These are phyloP conservation scores for Pseudogymnoascus sp. DNA, from an alignment of 2,329 filamentous ascomycete genomes.

Conservation along the genomic window DNA sequence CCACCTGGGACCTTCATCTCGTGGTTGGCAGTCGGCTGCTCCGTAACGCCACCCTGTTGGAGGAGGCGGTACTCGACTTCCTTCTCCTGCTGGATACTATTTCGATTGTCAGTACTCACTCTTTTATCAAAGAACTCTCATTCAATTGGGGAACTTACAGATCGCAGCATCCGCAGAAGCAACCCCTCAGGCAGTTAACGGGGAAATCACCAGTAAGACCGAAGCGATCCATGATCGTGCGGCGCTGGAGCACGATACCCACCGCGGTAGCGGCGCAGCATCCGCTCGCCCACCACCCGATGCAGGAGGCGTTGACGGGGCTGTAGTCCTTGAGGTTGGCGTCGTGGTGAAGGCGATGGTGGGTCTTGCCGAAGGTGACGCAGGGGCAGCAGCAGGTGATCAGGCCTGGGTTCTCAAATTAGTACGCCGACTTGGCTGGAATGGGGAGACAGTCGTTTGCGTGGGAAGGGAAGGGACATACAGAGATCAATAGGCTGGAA, in stretches of 20 bases:
- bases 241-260: conserved; percentile 21
- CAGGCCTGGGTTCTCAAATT: conserved; percentile 19
- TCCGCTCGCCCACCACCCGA: conserved; percentile 19
- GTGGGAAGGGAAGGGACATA: neutral
- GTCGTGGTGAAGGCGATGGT: conserved; percentile 28
- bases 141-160: conserved; percentile 13
- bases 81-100: conserved; percentile 19
- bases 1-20: conserved; percentile 4
- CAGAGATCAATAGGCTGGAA: conserved; percentile 22
- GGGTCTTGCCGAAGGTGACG: conserved; percentile 32
- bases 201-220: conserved; percentile 23
- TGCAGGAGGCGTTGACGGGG: conserved; percentile 27
- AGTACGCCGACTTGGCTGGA: neutral
- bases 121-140: neutral
- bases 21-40: neutral
- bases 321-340: conserved; percentile 28
- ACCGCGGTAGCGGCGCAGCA: conserved; percentile 21
- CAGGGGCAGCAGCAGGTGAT: conserved; percentile 31
- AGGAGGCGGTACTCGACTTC: conserved; percentile 16
- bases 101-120: neutral
- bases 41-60: conserved; percentile 2
- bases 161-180: conserved; percentile 25
- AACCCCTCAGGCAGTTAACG: conserved; percentile 20
- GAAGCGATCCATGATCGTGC: conserved; percentile 23
- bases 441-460: neutral